Percentiles rank a stretch among this genome's conserved stretches.
phyloP scores from a whole-genome alignment of 2,329 filamentous ascomycete genomes.

The Nigrospora osmanthi region DNA sequence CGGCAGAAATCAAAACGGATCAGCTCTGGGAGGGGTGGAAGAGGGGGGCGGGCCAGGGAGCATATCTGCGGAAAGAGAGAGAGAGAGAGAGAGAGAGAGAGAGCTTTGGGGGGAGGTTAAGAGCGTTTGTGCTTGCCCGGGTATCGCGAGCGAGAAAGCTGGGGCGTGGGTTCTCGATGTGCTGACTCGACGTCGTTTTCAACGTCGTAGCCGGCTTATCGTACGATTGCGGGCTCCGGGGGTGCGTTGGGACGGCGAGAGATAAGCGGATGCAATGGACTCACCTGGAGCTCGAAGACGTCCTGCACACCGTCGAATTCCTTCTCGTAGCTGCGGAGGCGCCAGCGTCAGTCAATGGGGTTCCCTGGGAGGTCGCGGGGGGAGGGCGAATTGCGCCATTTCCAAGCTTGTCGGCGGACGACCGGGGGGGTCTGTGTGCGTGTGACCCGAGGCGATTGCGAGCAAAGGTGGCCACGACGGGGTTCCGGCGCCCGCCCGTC shows the following conservation, averaged over 20 bases:
- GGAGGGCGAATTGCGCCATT: not conserved
- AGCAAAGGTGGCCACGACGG: too few species aligned
- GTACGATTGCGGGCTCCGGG: constrained; percentile 1
- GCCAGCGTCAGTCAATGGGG: constrained; percentile 29
- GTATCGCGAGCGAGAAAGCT: too few species aligned
- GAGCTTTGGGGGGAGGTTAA: not conserved
- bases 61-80: not conserved
- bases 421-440: too few species aligned
- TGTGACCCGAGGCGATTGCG: too few species aligned
- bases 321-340: constrained; percentile 80
- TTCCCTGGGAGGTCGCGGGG: not conserved
- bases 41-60: too few species aligned
- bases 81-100: too few species aligned
- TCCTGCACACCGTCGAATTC: constrained; percentile 97
- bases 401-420: too few species aligned
- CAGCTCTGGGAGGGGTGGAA: too few species aligned
- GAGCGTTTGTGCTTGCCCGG: too few species aligned
- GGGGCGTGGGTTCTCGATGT: too few species aligned
- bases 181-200: too few species aligned
- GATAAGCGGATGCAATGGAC: constrained; percentile 16
- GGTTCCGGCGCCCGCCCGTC: too few species aligned
- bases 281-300: constrained; percentile 98
- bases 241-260: constrained; percentile 1
- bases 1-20: not conserved
- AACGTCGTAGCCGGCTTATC: not conserved